Base-by-base conservation (phyloP, 2,329 filamentous ascomycete species). In the Botrytis pseudocinerea region DNA sequence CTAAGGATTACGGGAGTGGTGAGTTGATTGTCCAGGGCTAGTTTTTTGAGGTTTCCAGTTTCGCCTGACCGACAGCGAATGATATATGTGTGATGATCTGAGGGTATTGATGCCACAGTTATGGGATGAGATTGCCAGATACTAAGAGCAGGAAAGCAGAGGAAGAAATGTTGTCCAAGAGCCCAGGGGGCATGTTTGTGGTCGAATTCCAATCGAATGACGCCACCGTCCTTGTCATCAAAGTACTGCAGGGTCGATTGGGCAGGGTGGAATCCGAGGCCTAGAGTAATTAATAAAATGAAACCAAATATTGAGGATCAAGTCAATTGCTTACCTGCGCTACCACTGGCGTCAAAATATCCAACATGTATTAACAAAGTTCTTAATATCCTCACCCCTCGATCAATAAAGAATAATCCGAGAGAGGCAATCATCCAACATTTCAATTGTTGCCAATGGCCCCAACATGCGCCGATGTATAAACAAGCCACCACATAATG, bases 71-170 rank as follows among this genome's bases (percentile, higher is more conserved):
- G 88, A 7, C 87, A 87, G 7, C 89, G 84, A 74, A 91, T 82
- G 66, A 90, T 84, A 76, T 90, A 90, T 25, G 86, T 85, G 76
- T 90, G 87, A 84, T 2, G 79, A 76, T 0, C 84, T 81, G 70
- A 92, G 12, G 93, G 92, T 1, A 93, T 92, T 75, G 92, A 94
- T 46, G 91, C 90, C 54, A 94, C 85, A 4, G 92, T 93, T 83
- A 94, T 93, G 2, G 92, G 92, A 79, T 95, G 92, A 62, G 91
- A 93, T 79, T 92, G 92, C 89, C 90, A 92, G 77, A 90, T 86
- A 75, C 90, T 91, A 78, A 94, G 85, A 16, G 86, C 84, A 8
- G 92, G 92, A 82, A 95, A 87, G 82, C 93, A 94, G 40, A 95
- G 83, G 81, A 94, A 95, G 66, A 91, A 90, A 81, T 95, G 92